Evolutionary conservation across 192 early-diverging fungal species (phyloP), one percentile per base, ranked within the genome.

Genomic region (Backusella luteola): DNA sequence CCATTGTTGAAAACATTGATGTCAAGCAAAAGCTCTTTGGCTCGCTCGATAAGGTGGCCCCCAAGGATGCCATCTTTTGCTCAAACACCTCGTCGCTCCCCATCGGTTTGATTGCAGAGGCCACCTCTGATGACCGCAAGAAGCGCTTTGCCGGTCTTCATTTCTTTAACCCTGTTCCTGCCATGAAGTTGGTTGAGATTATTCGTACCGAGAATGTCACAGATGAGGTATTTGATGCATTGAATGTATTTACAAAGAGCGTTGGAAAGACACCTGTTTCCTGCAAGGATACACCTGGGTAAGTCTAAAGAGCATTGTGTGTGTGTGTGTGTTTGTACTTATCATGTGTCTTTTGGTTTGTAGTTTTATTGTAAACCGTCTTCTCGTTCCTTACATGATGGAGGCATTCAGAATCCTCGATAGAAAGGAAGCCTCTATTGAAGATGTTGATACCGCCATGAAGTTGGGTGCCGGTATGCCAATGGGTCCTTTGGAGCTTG

Each of bases 131-230:
- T 1, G 71, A 79, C 71, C 84, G 92, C 2, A 74, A 77, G 41
- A 80, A 84, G 66, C 85, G 86, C 26, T 94, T 97, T 74, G 92
- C 93, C 26, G 97, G 97, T 38, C 84, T 97, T 73, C 97, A 99
- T 81, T 99, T 96, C 84, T 99, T 99, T 85, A 99, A 99, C 89
- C 97, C 97, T 4, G 97, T 99, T n/a, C 93, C 97, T 36, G 93
- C 95, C 83, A 99, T 99, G 97, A 96, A 97, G 85, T 85, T 99
- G 32, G 97, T 99, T 12, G 97, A 99, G 86, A 92, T 99, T 11
- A 91, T 97, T 76, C 87, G 90, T 63, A 94, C 93, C 1, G 81
- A 84, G 9, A 83, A 90, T 26, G 89, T 91, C 11, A 80, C 82
- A 32, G 84, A 91, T 39, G 79, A 85, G 8, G 89, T 88, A 0